Evolutionary conservation across 1,284 basidiomycete species (phyloP).

Genomic region (Rhodotorula mucilaginosa): DNA sequence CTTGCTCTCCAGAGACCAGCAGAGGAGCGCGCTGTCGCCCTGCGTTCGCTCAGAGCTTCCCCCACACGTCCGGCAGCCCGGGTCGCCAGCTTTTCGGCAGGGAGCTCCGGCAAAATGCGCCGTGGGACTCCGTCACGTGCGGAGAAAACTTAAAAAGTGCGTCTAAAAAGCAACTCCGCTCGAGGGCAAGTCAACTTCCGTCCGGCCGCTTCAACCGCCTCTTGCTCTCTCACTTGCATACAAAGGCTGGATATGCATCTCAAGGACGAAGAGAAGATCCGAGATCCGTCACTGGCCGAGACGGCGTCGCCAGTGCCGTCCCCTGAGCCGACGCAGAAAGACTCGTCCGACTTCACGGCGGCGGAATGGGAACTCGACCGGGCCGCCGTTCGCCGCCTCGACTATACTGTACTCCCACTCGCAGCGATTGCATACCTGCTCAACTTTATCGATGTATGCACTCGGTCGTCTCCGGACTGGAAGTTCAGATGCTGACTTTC

Average conservation of each 20-base stretch:
- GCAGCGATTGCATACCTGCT: conserved; percentile 22
- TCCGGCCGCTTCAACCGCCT: background rate
- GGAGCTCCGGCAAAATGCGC: too few species aligned
- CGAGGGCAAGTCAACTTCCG: too few species aligned
- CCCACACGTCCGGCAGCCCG: too few species aligned
- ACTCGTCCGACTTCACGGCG: conserved; percentile 4
- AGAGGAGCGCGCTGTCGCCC: too few species aligned
- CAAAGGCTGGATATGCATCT: background rate
- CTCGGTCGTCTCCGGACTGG: background rate
- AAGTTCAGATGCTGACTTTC: background rate
- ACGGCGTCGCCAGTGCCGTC: too few species aligned
- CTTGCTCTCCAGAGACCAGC: too few species aligned
- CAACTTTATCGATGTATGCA: conserved; percentile 4
- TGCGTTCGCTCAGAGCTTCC: too few species aligned
- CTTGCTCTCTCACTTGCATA: background rate
- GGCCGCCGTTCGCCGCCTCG: conserved; percentile 23
- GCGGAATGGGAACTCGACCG: conserved; percentile 16
- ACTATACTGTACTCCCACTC: conserved; percentile 29
- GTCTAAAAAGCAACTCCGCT: too few species aligned
- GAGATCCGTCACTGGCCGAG: background rate
- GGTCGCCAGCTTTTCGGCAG: too few species aligned
- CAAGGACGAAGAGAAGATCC: background rate
- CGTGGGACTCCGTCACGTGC: too few species aligned
- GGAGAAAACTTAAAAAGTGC: too few species aligned
- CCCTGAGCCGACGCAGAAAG: background rate